Evolutionary conservation across 495 filamentous ascomycete genomes (phyloP).

Genomic region (Penicillium canariense): DNA sequence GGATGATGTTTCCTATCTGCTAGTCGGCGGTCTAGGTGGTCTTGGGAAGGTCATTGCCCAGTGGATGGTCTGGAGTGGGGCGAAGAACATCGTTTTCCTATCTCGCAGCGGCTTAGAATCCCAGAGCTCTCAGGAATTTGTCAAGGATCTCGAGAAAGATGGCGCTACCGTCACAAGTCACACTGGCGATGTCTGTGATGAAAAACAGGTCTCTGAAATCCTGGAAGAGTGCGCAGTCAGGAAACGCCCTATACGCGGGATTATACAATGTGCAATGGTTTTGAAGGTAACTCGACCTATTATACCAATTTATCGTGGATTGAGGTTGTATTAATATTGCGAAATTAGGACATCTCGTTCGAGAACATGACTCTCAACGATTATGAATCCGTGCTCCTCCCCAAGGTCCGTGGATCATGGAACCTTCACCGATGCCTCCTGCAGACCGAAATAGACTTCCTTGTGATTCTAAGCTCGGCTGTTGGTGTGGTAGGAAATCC

Average conservation of each 20-base stretch:
- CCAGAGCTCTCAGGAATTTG: too few relatives aligned
- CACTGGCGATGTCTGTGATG: too few relatives aligned
- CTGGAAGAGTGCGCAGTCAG: background rate
- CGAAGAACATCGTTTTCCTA: background rate
- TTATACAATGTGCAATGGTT: background rate
- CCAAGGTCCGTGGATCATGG: slow-evolving; percentile 44
- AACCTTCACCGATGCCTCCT: slow-evolving; percentile 52
- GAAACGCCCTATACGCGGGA: background rate
- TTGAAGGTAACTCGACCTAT: background rate
- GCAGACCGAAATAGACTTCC: slow-evolving; percentile 38
- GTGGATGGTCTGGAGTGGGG: background rate
- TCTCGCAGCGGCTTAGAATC: too few relatives aligned
- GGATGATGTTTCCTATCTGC: background rate
- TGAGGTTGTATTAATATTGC: too few relatives aligned
- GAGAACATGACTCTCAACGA: slow-evolving; percentile 42
- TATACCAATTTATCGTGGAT: too few relatives aligned
- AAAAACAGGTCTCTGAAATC: background rate
- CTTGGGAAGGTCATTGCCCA: background rate
- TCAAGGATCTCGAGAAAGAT: too few relatives aligned
- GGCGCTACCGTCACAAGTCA: too few relatives aligned
- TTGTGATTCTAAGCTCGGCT: slow-evolving; percentile 41
- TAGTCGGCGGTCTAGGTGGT: slow-evolving; percentile 1
- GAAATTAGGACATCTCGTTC: slow-evolving; percentile 26
- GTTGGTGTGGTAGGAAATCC: slow-evolving; percentile 29
- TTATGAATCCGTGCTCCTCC: slow-evolving; percentile 29